Evolutionary conservation across 257 asterid species (phyloP).

Genomic region (Scutellaria minor): DNA sequence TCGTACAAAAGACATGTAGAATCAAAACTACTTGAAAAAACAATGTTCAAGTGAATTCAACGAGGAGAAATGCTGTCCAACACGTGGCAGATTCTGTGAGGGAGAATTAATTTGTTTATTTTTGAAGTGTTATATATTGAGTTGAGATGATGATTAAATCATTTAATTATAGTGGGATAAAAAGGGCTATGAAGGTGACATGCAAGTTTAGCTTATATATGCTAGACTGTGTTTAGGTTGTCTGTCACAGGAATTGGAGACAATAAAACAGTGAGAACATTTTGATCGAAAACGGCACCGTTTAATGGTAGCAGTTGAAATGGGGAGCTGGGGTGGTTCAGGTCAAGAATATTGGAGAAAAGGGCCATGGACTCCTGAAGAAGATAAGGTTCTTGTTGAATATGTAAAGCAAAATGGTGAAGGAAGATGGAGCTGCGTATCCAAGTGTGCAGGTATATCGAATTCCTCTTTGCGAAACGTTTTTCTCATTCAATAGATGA

Average conservation of each 20-base stretch:
- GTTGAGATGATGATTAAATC: slow-evolving; percentile 22
- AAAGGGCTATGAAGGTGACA: slow-evolving; percentile 39
- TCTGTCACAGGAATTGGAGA: slow-evolving; percentile 48
- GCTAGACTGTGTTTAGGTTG: slow-evolving; percentile 29
- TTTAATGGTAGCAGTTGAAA: not conserved
- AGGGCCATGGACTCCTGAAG: slow-evolving; percentile 61
- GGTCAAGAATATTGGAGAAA: slow-evolving; percentile 45
- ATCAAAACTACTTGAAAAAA: slow-evolving; percentile 39
- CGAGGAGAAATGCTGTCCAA: slow-evolving; percentile 24
- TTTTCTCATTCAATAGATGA: no score
- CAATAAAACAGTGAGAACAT: slow-evolving; percentile 29
- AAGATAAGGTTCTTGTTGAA: slow-evolving; percentile 45
- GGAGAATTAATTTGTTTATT: slow-evolving; percentile 8
- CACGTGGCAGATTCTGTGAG: slow-evolving; percentile 49
- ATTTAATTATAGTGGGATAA: slow-evolving; percentile 22
- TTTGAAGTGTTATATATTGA: not conserved
- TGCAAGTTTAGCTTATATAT: slow-evolving; percentile 15
- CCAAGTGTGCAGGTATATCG: slow-evolving; percentile 49
- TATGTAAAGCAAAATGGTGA: slow-evolving; percentile 48
- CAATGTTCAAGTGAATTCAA: slow-evolving; percentile 39
- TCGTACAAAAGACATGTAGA: slow-evolving; percentile 33
- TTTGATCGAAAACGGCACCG: not conserved
- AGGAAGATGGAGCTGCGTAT: slow-evolving; percentile 57
- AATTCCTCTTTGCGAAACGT: no score
- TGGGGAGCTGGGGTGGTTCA: slow-evolving; percentile 33